Conservation (phyloP, 2,329 filamentous ascomycete species). For the Xylariaceae sp. region DNA sequence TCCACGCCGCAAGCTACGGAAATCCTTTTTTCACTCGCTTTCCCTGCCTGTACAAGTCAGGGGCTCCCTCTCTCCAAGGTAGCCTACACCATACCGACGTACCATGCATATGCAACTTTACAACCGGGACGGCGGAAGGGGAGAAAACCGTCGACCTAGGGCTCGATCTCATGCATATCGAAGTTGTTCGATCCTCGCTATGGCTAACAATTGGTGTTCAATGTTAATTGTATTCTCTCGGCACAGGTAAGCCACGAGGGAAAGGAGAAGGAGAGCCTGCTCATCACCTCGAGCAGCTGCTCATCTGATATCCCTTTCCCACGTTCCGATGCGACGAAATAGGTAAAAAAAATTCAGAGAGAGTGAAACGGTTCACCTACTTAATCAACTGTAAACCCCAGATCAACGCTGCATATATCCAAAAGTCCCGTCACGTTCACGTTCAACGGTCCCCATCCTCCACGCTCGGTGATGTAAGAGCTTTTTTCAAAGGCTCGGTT, state of each 20-base stretch:
- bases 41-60: constrained; percentile 20
- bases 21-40: background rate
- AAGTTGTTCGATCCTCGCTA: too few relatives aligned
- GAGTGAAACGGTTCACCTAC: background rate
- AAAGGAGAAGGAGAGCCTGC: too few relatives aligned
- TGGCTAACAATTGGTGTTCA: too few relatives aligned
- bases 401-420: constrained; percentile 25
- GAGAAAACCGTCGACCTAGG: too few relatives aligned
- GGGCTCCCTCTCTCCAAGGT: too few relatives aligned
- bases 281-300: constrained; percentile 8
- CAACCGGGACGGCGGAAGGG: too few relatives aligned
- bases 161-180: too few relatives aligned
- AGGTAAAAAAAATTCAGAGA: background rate
- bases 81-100: too few relatives aligned
- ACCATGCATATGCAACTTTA: too few relatives aligned
- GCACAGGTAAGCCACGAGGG: too few relatives aligned
- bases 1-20: background rate
- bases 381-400: constrained; percentile 22
- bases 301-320: background rate
- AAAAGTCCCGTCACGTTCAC: background rate
- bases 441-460: too few relatives aligned
- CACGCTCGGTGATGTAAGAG: constrained; percentile 11
- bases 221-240: too few relatives aligned
- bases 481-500: constrained; percentile 27
- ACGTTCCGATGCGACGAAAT: constrained; percentile 1